Evolutionary conservation across 1,284 basidiomycete species (phyloP).

Genomic region (Phellinidium pouzarii): DNA sequence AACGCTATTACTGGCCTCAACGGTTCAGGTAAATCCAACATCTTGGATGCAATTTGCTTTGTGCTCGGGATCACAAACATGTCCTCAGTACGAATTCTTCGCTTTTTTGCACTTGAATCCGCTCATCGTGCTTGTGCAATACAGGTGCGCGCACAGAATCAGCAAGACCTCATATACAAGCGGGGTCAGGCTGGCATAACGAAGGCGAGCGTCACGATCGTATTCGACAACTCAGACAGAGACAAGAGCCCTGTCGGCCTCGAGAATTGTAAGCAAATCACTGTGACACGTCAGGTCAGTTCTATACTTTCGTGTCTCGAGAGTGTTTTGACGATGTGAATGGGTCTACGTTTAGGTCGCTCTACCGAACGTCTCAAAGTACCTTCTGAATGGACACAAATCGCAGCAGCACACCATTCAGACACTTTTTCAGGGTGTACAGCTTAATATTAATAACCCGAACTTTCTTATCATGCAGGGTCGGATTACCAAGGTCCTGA

Average conservation of each 20-base stretch:
- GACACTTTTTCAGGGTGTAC: slow-evolving; percentile 93
- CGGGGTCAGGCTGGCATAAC: slow-evolving; percentile 96
- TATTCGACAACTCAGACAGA: slow-evolving; percentile 97
- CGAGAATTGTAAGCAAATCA: slow-evolving; percentile 83
- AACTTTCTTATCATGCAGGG: slow-evolving; percentile 99
- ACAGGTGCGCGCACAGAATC: slow-evolving; percentile 92
- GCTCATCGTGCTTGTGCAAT: not conserved
- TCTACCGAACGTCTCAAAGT: slow-evolving; percentile 93
- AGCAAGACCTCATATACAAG: slow-evolving; percentile 97
- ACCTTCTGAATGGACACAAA: slow-evolving; percentile 96
- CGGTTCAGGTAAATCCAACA: slow-evolving; percentile 94
- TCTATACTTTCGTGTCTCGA: not conserved
- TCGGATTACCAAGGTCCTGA: slow-evolving; percentile 91
- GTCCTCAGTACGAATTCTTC: slow-evolving; percentile 52
- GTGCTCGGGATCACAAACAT: slow-evolving; percentile 96
- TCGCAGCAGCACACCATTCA: slow-evolving; percentile 85
- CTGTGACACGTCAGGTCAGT: slow-evolving; percentile 78
- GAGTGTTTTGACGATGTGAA: not conserved
- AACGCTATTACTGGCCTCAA: slow-evolving; percentile 97
- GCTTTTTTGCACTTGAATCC: not conserved
- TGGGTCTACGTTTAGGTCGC: slow-evolving; percentile 55
- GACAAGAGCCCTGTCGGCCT: slow-evolving; percentile 83
- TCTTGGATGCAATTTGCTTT: slow-evolving; percentile 96
- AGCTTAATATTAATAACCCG: slow-evolving; percentile 99
- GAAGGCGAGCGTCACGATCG: slow-evolving; percentile 97